These are phyloP conservation scores for Colletotrichum incanum DNA, from an alignment of 2,329 filamentous ascomycete species.

Conservation along the genomic window DNA sequence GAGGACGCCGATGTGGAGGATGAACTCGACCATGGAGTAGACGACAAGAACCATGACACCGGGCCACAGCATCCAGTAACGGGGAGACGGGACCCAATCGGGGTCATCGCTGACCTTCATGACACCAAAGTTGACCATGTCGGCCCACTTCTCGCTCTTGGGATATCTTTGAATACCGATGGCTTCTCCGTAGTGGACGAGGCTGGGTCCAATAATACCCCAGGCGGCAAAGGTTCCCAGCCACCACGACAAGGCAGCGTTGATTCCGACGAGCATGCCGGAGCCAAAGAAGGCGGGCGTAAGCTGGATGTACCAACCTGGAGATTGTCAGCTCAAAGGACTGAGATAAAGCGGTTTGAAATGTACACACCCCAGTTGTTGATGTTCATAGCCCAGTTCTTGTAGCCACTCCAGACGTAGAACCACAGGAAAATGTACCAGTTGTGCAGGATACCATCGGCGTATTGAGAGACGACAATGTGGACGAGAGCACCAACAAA, in stretches of 20 bases:
- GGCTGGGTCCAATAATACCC: conserved; percentile 65
- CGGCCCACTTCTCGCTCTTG: conserved; percentile 49
- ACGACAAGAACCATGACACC: conserved; percentile 61
- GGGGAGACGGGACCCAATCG: conserved; percentile 54
- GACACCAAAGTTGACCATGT: conserved; percentile 49
- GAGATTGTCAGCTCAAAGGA: not conserved
- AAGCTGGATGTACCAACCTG: conserved; percentile 70
- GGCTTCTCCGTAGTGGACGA: conserved; percentile 65
- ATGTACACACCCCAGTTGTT: conserved; percentile 67
- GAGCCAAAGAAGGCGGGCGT: conserved; percentile 75
- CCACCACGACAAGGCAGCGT: conserved; percentile 72
- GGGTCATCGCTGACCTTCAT: conserved; percentile 50
- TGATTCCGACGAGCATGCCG: conserved; percentile 64
- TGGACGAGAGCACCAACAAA: conserved; percentile 67
- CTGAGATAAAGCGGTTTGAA: not conserved
- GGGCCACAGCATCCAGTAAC: conserved; percentile 61
- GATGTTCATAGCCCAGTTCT: conserved; percentile 64
- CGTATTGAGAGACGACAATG: conserved; percentile 72
- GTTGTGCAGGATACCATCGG: conserved; percentile 73
- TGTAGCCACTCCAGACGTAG: conserved; percentile 69
- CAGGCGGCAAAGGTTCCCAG: conserved; percentile 70
- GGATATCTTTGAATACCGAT: conserved; percentile 58
- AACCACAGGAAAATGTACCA: conserved; percentile 69
- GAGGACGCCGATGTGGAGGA: conserved; percentile 57
- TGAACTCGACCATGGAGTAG: conserved; percentile 58